A percentile compares a stretch with the other conserved stretches of the same genome.
Evolutionary conservation across 169 alveolate genomes (phyloP).

Genomic region (Plasmodium ovale): DNA sequence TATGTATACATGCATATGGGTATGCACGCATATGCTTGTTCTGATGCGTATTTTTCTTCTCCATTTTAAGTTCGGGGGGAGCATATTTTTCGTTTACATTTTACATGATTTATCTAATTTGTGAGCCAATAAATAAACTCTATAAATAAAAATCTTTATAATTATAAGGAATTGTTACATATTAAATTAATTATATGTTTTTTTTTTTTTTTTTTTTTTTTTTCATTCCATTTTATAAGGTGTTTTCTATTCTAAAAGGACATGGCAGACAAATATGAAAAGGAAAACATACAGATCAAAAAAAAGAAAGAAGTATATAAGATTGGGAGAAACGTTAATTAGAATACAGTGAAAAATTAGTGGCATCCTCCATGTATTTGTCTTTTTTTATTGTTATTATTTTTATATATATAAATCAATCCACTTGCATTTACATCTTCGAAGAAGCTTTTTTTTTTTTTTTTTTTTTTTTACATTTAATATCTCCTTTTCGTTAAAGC

Average conservation of each 20-base stretch:
- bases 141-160: not conserved
- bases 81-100: no score
- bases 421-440: no score
- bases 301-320: constrained; percentile 78
- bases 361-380: not conserved
- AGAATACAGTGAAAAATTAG: constrained; percentile 67
- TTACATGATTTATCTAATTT: no score
- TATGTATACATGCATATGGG: not conserved
- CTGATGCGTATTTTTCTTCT: no score
- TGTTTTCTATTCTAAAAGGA: constrained; percentile 58
- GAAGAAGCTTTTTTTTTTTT: not conserved
- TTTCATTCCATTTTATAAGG: no score
- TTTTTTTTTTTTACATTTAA: not conserved
- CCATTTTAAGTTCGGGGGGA: no score
- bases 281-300: constrained; percentile 81
- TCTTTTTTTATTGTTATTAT: no score
- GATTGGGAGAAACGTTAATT: constrained; percentile 82
- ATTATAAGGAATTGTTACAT: not conserved
- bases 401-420: no score
- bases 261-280: constrained; percentile 86
- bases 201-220: constrained; percentile 19
- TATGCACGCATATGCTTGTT: not conserved
- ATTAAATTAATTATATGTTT: constrained; percentile 1
- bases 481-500: not conserved
- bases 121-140: not conserved